A percentile compares a stretch with the other conserved stretches of the same genome.
phyloP scores from a whole-genome alignment of 106 monocot genomes.

The Dioscorea zingiberensis region DNA sequence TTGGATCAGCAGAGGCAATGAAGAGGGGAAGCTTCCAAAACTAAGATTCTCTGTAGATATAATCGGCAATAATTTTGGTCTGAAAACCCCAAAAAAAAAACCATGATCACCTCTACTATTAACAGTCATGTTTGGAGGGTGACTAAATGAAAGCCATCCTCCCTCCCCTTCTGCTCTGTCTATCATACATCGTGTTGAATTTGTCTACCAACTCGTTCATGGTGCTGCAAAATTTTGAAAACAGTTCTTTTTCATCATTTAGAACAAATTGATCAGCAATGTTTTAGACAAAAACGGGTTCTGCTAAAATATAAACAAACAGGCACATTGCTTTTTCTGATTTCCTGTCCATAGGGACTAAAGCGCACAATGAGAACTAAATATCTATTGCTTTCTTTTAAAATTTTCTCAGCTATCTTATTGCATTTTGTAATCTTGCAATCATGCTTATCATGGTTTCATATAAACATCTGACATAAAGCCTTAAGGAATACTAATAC shows the following conservation, averaged over 20 bases:
- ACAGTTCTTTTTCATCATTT: neutral
- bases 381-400: no score
- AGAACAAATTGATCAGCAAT: neutral
- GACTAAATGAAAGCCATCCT: slow-evolving; percentile 60
- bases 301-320: neutral
- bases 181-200: slow-evolving; percentile 72
- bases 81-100: no score
- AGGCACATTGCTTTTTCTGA: neutral
- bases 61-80: no score
- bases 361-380: neutral
- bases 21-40: no score
- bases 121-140: no score
- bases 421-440: no score
- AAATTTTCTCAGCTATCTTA: neutral
- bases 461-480: no score
- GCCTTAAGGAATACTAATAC: no score
- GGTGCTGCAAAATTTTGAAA: slow-evolving; percentile 35
- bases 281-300: neutral
- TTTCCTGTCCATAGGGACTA: neutral
- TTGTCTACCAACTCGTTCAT: slow-evolving; percentile 94
- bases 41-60: no score
- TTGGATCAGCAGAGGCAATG: no score
- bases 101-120: no score
- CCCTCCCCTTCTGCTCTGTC: slow-evolving; percentile 79
- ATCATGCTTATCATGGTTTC: no score